Conservation (phyloP, 2,329 filamentous ascomycete genomes). For the Diaporthe ampelina region DNA sequence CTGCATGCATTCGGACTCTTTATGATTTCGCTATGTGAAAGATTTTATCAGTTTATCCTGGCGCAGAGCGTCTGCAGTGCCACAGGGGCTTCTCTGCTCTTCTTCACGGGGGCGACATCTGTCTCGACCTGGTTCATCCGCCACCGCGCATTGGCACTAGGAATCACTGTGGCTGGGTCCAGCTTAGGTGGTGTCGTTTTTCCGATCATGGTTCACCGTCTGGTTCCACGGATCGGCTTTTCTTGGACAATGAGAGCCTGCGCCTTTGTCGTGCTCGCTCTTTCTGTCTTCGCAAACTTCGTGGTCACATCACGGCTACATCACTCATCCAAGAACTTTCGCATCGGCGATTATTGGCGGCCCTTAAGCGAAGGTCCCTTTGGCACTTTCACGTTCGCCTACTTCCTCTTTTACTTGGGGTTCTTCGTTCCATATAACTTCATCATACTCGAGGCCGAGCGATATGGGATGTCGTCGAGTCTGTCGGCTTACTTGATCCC, state of each 20-base stretch:
- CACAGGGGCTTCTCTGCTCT: slow-evolving; percentile 42
- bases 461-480: slow-evolving; percentile 41
- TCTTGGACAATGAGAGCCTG: slow-evolving; percentile 49
- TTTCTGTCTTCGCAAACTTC: slow-evolving; percentile 46
- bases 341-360: slow-evolving; percentile 27
- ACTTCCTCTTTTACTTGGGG: slow-evolving; percentile 46
- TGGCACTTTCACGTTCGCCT: slow-evolving; percentile 42
- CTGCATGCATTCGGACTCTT: slow-evolving; percentile 67
- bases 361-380: slow-evolving; percentile 45
- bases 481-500: slow-evolving; percentile 46
- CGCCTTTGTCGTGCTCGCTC: slow-evolving; percentile 47
- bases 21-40: slow-evolving; percentile 60
- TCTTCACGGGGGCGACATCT: slow-evolving; percentile 33
- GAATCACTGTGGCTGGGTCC: slow-evolving; percentile 45
- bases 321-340: slow-evolving; percentile 36
- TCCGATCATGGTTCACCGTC: slow-evolving; percentile 48
- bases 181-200: slow-evolving; percentile 50
- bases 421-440: slow-evolving; percentile 48
- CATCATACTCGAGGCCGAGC: slow-evolving; percentile 45
- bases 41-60: slow-evolving; percentile 44
- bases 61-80: slow-evolving; percentile 43
- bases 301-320: slow-evolving; percentile 44
- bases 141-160: slow-evolving; percentile 47
- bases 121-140: slow-evolving; percentile 44
- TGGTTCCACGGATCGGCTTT: slow-evolving; percentile 47